Evolutionary conservation across 805 yeast genomes (phyloP).

Genomic region (Metschnikowia sp.): DNA sequence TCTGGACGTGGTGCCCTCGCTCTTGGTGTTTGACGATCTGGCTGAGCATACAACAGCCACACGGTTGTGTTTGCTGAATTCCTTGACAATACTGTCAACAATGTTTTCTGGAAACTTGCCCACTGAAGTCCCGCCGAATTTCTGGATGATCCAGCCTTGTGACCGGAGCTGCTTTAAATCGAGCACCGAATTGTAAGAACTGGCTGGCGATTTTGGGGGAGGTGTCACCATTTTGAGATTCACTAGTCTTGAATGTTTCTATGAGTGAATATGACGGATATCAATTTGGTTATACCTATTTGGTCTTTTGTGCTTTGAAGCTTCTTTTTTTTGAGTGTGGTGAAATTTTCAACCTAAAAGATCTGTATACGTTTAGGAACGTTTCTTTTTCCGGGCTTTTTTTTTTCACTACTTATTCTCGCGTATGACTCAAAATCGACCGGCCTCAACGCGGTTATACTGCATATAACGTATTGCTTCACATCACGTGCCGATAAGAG

Average conservation of each 20-base stretch:
- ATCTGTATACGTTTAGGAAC: background rate
- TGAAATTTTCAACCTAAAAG: too few relatives aligned
- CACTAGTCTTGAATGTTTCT: too few relatives aligned
- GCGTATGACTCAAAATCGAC: conserved; percentile 8
- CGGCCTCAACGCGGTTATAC: conserved; percentile 4
- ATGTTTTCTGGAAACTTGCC: conserved; percentile 90
- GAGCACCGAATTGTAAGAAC: conserved; percentile 40
- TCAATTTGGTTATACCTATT: background rate
- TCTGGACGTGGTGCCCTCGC: conserved; percentile 94
- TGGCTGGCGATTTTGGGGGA: conserved; percentile 21
- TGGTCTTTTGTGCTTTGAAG: background rate
- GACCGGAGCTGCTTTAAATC: conserved; percentile 28
- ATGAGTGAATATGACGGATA: too few relatives aligned
- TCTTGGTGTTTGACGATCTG: conserved; percentile 83
- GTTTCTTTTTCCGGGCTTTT: conserved; percentile 5
- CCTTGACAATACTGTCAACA: conserved; percentile 77
- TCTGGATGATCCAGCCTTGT: conserved; percentile 59
- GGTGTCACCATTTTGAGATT: conserved; percentile 11
- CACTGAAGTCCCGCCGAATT: conserved; percentile 96
- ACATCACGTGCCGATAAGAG: conserved; percentile 5
- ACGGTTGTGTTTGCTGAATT: conserved; percentile 52
- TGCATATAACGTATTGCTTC: conserved; percentile 1
- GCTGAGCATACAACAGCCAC: conserved; percentile 98
- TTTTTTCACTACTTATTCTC: background rate
- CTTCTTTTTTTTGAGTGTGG: too few relatives aligned